These are phyloP conservation scores for Kalmanozyma brasiliensis DNA, from an alignment of 1,284 basidiomycete species.

Conservation along the genomic window DNA sequence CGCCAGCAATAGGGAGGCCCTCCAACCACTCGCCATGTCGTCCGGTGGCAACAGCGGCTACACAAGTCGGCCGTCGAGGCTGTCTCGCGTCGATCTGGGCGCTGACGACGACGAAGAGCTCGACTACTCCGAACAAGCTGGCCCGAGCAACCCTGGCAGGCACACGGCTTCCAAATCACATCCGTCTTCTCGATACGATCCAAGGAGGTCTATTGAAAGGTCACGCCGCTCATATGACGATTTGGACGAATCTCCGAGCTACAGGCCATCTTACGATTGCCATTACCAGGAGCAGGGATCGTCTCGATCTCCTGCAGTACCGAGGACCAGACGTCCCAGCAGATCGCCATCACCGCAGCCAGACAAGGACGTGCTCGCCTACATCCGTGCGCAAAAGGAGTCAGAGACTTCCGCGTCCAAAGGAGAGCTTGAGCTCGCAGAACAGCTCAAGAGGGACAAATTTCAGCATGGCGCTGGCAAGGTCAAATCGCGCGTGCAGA, in stretches of 20 bases:
- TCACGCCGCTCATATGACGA: conserved; percentile 1
- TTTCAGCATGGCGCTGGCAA: conserved; percentile 44
- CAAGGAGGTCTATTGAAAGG: conserved; percentile 2
- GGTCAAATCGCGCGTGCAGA: conserved; percentile 51
- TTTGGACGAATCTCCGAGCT: not conserved
- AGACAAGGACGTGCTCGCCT: conserved; percentile 40
- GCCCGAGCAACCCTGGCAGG: conserved; percentile 25
- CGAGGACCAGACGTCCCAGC: conserved; percentile 1
- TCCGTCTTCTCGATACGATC: conserved; percentile 3
- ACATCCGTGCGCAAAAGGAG: conserved; percentile 30
- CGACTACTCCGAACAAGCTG: conserved; percentile 35
- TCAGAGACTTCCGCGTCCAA: conserved; percentile 2
- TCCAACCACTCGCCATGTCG: conserved; percentile 1
- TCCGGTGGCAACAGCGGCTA: not conserved
- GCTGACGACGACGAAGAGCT: conserved; percentile 20
- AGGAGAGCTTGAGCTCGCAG: conserved; percentile 19
- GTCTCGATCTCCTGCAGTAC: not conserved
- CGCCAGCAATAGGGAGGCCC: not conserved
- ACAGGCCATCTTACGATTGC: not conserved
- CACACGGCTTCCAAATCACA: conserved; percentile 9
- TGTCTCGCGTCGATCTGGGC: conserved; percentile 20
- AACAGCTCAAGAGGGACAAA: conserved; percentile 37
- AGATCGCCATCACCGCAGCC: conserved; percentile 27
- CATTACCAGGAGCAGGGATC: not conserved
- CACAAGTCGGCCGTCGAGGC: conserved; percentile 11